These are phyloP conservation scores for Dioszegia hungarica DNA, from an alignment of 768 basidiomycete species.

Conservation along the genomic window DNA sequence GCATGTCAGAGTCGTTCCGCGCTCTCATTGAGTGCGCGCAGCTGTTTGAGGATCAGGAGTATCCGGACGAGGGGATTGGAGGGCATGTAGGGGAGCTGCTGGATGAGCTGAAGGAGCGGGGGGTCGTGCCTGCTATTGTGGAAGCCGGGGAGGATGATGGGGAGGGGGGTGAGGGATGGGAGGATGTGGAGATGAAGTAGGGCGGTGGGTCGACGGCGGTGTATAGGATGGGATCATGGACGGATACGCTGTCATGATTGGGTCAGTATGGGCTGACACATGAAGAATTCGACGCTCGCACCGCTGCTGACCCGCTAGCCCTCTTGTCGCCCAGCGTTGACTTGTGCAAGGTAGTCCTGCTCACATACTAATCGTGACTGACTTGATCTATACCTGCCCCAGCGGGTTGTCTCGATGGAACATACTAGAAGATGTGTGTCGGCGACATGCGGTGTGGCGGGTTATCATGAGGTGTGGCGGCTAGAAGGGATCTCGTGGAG, in stretches of 20 bases:
- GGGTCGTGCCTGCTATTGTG: slow-evolving; percentile 61
- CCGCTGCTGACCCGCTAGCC: no score
- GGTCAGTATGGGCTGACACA: no score
- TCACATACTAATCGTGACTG: no score
- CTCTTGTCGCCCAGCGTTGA: no score
- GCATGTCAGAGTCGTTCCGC: slow-evolving; percentile 70
- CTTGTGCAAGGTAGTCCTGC: no score
- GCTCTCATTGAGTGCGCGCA: slow-evolving; percentile 78
- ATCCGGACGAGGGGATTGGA: slow-evolving; percentile 70
- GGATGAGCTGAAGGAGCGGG: slow-evolving; percentile 61
- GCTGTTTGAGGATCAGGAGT: slow-evolving; percentile 67
- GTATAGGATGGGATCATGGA: neutral
- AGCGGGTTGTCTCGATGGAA: no score
- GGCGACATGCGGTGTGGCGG: no score
- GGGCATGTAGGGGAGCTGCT: slow-evolving; percentile 73
- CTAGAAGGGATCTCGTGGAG: no score
- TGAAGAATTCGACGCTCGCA: no score
- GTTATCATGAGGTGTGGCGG: no score
- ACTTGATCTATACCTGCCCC: no score
- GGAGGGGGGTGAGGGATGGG: slow-evolving; percentile 60
- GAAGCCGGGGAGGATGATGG: slow-evolving; percentile 58
- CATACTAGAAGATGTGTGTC: no score
- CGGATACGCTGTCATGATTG: neutral
- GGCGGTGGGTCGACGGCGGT: slow-evolving; percentile 13
- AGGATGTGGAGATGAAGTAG: slow-evolving; percentile 57